phyloP scores from a whole-genome alignment of 371 early-diverging fungal genomes.

The Saksenaea oblongispora region DNA sequence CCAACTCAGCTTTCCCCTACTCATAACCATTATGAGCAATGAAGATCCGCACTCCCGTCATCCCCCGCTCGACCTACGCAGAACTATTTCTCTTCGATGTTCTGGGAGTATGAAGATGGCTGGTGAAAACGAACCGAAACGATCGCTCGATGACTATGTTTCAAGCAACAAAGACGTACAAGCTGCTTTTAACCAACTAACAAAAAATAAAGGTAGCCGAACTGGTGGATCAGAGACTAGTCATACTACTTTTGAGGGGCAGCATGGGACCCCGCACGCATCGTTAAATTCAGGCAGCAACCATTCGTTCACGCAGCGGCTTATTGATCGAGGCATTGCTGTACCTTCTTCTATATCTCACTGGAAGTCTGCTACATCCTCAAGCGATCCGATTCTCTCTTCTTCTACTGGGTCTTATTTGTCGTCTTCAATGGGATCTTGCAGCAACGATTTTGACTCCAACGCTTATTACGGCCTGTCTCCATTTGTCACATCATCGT shows the following conservation, averaged over 20 bases:
- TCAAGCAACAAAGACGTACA: constrained; percentile 21
- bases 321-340: constrained; percentile 42
- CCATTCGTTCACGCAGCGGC: constrained; percentile 39
- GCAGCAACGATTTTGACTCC: constrained; percentile 27
- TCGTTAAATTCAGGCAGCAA: constrained; percentile 1
- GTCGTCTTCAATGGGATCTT: constrained; percentile 33
- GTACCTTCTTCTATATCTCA: constrained; percentile 33
- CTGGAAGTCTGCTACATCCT: not conserved
- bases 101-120: not conserved
- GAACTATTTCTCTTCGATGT: not conserved
- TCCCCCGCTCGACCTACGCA: not conserved
- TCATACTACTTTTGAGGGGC: not conserved
- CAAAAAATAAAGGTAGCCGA: constrained; percentile 11
- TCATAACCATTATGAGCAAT: not conserved
- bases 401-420: constrained; percentile 9
- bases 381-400: constrained; percentile 12
- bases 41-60: not conserved
- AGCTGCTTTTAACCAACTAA: constrained; percentile 21
- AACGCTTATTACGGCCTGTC: constrained; percentile 45
- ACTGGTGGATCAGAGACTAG: not conserved
- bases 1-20: not conserved
- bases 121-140: not conserved
- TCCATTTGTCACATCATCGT: constrained; percentile 42
- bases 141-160: constrained; percentile 1
- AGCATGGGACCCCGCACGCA: not conserved